Conservation (phyloP, 768 basidiomycete species). For the Multifurca ochricompacta region DNA sequence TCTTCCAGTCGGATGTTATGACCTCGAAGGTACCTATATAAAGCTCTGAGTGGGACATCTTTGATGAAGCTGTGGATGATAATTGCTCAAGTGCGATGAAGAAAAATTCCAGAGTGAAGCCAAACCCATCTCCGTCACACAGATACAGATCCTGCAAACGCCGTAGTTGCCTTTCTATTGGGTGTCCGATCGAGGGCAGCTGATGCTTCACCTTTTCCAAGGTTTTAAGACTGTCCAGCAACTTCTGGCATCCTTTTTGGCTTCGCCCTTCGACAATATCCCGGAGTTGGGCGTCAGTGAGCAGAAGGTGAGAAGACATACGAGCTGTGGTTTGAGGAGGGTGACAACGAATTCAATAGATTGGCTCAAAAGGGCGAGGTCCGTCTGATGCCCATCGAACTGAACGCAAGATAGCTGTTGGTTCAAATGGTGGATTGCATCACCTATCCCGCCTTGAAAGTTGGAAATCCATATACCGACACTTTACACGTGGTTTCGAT, state of each 20-base stretch:
- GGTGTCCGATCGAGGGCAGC: background rate
- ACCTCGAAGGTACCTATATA: background rate
- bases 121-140: constrained; percentile 1
- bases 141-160: background rate
- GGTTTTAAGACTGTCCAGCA: background rate
- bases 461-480: background rate
- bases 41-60: background rate
- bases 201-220: background rate
- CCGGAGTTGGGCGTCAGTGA: background rate
- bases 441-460: background rate
- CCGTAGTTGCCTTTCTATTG: background rate
- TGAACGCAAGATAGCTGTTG: background rate
- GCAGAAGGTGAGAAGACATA: background rate
- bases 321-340: background rate
- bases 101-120: constrained; percentile 4
- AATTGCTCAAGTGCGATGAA: background rate
- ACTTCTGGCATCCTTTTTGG: too few relatives aligned
- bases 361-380: background rate
- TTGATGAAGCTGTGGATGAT: background rate
- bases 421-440: background rate
- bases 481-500: background rate
- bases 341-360: background rate
- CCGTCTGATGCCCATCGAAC: background rate
- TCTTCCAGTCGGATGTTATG: constrained; percentile 9
- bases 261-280: background rate